These are phyloP conservation scores for Seminavis robusta DNA, from an alignment of 108 stramenopile species.

Conservation along the genomic window DNA sequence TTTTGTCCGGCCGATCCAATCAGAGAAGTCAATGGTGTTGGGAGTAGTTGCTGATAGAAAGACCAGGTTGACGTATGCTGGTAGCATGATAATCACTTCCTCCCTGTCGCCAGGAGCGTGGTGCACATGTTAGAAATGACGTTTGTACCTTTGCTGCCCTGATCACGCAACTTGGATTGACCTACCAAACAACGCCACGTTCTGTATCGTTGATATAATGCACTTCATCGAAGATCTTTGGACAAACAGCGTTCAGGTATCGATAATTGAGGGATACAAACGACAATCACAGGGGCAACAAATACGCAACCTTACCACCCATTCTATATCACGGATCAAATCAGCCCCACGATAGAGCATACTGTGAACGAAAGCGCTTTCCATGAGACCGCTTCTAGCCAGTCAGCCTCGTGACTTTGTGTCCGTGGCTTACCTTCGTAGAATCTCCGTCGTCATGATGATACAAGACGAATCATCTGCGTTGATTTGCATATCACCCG, in stretches of 20 bases:
- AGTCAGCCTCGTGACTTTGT: too few species aligned
- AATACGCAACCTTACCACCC: too few species aligned
- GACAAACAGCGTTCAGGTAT: neutral
- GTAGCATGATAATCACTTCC: conserved; percentile 95
- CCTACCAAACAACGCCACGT: conserved; percentile 89
- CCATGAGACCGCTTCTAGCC: too few species aligned
- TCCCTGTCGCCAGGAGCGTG: conserved; percentile 92
- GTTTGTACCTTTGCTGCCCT: too few species aligned
- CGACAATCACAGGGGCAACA: too few species aligned
- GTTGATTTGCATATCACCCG: conserved; percentile 99
- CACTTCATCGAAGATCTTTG: conserved; percentile 85
- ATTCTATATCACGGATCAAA: conserved; percentile 96
- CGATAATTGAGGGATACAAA: too few species aligned
- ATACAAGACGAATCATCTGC: conserved; percentile 93
- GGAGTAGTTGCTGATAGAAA: conserved; percentile 99
- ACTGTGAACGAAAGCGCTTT: too few species aligned
- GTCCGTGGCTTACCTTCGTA: too few species aligned
- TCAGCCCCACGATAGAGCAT: conserved; percentile 99
- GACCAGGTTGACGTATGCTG: conserved; percentile 91
- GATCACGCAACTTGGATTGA: too few species aligned
- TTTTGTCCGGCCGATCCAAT: conserved; percentile 92
- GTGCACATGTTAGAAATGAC: conserved; percentile 18
- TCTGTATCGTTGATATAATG: conserved; percentile 99
- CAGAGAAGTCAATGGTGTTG: conserved; percentile 91
- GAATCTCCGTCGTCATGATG: conserved; percentile 99